Percentiles rank a stretch among this genome's conserved stretches.
Evolutionary conservation across 495 filamentous ascomycete species (phyloP).

Genomic region (Platismatia glauca): DNA sequence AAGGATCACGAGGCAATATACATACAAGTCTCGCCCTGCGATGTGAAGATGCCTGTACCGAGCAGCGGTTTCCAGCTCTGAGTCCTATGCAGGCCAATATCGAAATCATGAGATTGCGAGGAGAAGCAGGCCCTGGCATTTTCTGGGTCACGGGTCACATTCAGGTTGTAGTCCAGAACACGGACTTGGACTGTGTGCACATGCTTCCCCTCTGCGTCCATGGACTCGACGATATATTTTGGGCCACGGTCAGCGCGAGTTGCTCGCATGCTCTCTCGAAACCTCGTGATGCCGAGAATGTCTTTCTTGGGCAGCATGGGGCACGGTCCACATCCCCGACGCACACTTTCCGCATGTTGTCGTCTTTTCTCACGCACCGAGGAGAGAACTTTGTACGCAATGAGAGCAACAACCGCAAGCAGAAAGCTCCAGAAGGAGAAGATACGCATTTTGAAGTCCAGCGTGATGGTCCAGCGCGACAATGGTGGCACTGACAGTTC

Average conservation of each 20-base stretch:
- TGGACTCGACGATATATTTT: slow-evolving; percentile 12
- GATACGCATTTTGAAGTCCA: slow-evolving; percentile 7
- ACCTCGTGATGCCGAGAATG: slow-evolving; percentile 15
- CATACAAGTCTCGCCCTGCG: slow-evolving; percentile 36
- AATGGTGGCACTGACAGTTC: background rate
- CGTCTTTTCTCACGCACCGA: slow-evolving; percentile 12
- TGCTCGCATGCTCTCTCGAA: slow-evolving; percentile 16
- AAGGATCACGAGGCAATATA: background rate
- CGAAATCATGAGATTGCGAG: slow-evolving; percentile 47
- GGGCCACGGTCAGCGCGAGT: slow-evolving; percentile 16
- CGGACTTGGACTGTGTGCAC: slow-evolving; percentile 13
- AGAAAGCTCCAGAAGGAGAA: slow-evolving; percentile 3
- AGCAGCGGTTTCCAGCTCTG: slow-evolving; percentile 34
- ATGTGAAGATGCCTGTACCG: slow-evolving; percentile 43
- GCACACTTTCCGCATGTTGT: slow-evolving; percentile 14
- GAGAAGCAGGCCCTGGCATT: slow-evolving; percentile 48
- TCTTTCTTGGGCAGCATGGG: slow-evolving; percentile 13
- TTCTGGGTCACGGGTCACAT: slow-evolving; percentile 42
- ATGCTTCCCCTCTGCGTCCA: slow-evolving; percentile 15
- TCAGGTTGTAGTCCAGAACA: slow-evolving; percentile 12
- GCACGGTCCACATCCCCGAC: slow-evolving; percentile 15
- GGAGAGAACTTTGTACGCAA: slow-evolving; percentile 10
- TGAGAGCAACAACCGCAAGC: background rate
- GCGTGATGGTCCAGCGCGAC: background rate
- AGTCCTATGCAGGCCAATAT: slow-evolving; percentile 32